A percentile compares a stretch with the other conserved stretches of the same genome.
phyloP scores from a whole-genome alignment of 1,284 basidiomycete species.

The Thecaphora thlaspeos region DNA sequence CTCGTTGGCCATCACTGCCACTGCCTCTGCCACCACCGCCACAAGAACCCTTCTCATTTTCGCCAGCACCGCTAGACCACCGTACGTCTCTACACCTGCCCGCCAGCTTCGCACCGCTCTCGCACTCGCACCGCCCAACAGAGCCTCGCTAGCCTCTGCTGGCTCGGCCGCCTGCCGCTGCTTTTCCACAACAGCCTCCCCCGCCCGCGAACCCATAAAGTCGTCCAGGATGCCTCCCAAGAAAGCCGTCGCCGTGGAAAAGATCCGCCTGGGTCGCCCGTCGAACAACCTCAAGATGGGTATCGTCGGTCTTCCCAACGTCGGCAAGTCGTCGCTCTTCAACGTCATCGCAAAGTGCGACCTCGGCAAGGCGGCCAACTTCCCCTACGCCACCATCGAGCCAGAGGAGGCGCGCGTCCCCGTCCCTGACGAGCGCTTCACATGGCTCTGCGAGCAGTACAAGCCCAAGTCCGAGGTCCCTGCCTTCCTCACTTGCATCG shows the following conservation, averaged over 20 bases:
- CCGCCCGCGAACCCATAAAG: slow-evolving; percentile 24
- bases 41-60: neutral
- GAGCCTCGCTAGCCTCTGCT: no score
- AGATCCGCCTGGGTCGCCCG: slow-evolving; percentile 51
- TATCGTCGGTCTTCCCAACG: slow-evolving; percentile 57
- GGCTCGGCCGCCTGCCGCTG: slow-evolving; percentile 3
- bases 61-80: slow-evolving; percentile 1
- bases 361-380: slow-evolving; percentile 97
- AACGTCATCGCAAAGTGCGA: slow-evolving; percentile 84
- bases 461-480: slow-evolving; percentile 86
- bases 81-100: neutral
- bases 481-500: slow-evolving; percentile 95
- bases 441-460: slow-evolving; percentile 88
- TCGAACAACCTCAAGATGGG: slow-evolving; percentile 58
- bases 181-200: slow-evolving; percentile 15
- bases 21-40: slow-evolving; percentile 11
- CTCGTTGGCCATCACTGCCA: no score
- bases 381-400: slow-evolving; percentile 90
- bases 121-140: neutral
- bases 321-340: slow-evolving; percentile 60
- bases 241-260: slow-evolving; percentile 40
- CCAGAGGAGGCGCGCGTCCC: slow-evolving; percentile 75
- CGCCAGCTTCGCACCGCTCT: neutral
- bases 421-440: slow-evolving; percentile 92
- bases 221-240: slow-evolving; percentile 51